Base-by-base conservation (phyloP, 2,329 filamentous ascomycete genomes). In the Aplosporella prunicola region DNA sequence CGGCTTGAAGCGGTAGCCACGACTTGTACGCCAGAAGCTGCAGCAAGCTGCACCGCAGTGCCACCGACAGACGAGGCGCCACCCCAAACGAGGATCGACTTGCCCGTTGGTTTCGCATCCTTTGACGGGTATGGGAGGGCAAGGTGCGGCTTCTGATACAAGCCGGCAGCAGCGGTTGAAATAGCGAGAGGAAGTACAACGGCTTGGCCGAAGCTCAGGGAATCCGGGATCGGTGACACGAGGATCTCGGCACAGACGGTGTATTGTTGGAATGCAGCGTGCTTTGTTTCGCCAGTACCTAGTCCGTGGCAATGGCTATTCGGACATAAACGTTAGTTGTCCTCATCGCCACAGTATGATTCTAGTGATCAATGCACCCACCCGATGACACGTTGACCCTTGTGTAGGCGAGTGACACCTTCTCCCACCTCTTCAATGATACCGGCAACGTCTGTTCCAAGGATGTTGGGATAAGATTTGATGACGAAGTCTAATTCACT, bases 101-200 rank as follows among this genome's bases (percentile, higher is more conserved):
- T 64, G 28, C 53, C 51, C 3, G 47, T 46, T 3, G 18, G 30
- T 16, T 54, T 47, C 6, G 55, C 42, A 30, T 47, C 49, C 9
- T 56, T 44, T 16, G 49, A 56, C 0, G 66, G 63, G 23, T 55
- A 47, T 0, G 60, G 54, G 4, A 68, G 54, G 7, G 51, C 57
- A 8, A 68, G 56, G 25, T 57, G 50, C 25, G 56, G 50, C 14
- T 54, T 49, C 41, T 56, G 54, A 53, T 62, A 68, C 10, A 69
- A 58, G 17, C 57, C 60, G n/a, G 53, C 50, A 13, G 61, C 51
- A 11, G 65, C 63, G 4, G 66, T 68, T 16, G 61, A 60, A 39
- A 67, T 52, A 14, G 61, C 61, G 7, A 68, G 52, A 1, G 66
- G 66, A 2, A 69, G 55, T 16, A 68, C 63, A 18, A 53, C 45